Conservation (phyloP, 495 filamentous ascomycete species). For the Talaromyces wortmannii region DNA sequence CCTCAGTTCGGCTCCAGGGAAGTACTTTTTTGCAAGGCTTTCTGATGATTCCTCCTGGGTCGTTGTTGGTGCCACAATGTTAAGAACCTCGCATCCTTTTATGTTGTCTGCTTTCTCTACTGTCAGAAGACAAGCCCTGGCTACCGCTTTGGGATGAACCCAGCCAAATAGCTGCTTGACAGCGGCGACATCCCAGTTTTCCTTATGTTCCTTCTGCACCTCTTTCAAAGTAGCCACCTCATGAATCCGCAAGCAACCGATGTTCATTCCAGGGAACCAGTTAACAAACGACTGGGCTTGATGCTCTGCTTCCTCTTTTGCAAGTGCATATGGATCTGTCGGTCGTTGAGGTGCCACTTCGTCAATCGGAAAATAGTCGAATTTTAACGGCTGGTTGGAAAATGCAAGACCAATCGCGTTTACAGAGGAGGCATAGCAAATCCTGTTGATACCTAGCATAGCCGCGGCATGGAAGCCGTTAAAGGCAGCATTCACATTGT, state of each 20-base stretch:
- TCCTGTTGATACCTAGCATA: constrained; percentile 7
- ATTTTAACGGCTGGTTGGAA: constrained; percentile 9
- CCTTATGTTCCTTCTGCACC: constrained; percentile 8
- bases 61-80: constrained; percentile 2
- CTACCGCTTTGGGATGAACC: constrained; percentile 10
- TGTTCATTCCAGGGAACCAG: constrained; percentile 14
- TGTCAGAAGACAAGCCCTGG: constrained; percentile 10
- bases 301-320: constrained; percentile 11
- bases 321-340: constrained; percentile 13
- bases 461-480: constrained; percentile 12
- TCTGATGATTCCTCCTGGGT: not conserved
- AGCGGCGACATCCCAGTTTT: constrained; percentile 9
- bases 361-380: constrained; percentile 16
- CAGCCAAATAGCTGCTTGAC: constrained; percentile 13
- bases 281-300: constrained; percentile 8
- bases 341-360: constrained; percentile 9
- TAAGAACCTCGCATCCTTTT: constrained; percentile 1
- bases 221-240: constrained; percentile 9
- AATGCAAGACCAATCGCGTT: constrained; percentile 13
- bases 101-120: constrained; percentile 8
- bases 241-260: constrained; percentile 16
- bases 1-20: not conserved
- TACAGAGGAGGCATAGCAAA: constrained; percentile 13
- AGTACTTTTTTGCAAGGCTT: constrained; percentile 1
- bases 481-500: constrained; percentile 13